phyloP scores from a whole-genome alignment of 441 rosid species.

The Populus hybrid region DNA sequence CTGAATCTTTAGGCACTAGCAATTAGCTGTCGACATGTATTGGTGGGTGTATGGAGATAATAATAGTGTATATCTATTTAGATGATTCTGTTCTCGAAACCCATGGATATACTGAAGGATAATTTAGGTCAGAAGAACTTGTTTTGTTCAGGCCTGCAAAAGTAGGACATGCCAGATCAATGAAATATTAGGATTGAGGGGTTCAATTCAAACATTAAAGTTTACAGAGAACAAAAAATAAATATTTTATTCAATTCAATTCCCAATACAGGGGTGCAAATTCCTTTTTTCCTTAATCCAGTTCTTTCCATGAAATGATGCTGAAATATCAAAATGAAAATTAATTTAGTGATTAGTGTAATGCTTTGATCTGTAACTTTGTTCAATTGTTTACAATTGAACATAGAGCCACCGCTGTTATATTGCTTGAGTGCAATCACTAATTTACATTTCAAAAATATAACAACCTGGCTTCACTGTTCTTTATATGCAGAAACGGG shows the following conservation, averaged over 20 bases:
- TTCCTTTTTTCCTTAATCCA: not conserved
- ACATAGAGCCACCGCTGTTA: not conserved
- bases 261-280: not conserved
- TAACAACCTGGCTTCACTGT: conserved; percentile 3
- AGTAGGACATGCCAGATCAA: not conserved
- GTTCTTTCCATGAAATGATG: not conserved
- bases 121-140: not conserved
- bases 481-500: conserved; percentile 44
- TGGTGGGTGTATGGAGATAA: not conserved
- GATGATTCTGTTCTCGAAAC: not conserved
- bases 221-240: not conserved
- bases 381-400: not conserved
- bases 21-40: not conserved
- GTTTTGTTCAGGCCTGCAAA: not conserved
- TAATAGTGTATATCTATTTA: not conserved
- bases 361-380: not conserved
- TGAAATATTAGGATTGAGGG: not conserved
- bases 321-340: not conserved
- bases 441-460: conserved; percentile 8
- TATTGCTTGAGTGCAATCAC: not conserved
- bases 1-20: not conserved
- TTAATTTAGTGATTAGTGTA: not conserved
- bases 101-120: not conserved
- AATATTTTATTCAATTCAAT: not conserved
- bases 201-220: not conserved